A percentile compares a stretch with the other conserved stretches of the same genome.
phyloP scores from a whole-genome alignment of 2,329 filamentous ascomycete genomes.

The Dothideomycetes sp. region DNA sequence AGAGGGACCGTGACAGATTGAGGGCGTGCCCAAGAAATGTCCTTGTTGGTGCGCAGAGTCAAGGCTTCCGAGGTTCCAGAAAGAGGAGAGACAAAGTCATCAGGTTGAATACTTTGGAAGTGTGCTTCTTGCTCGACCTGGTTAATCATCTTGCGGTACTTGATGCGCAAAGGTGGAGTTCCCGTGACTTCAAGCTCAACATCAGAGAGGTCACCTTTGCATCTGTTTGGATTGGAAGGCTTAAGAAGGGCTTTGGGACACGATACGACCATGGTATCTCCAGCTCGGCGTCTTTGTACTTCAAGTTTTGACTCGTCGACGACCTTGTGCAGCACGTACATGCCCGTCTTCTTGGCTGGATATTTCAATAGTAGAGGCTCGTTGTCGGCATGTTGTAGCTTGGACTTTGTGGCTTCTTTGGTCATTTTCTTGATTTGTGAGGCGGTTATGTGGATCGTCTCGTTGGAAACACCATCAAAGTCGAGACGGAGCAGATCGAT shows the following conservation, averaged over 20 bases:
- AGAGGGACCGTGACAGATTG: slow-evolving; percentile 69
- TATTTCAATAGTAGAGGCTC: slow-evolving; percentile 48
- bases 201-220: slow-evolving; percentile 79
- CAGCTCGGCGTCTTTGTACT: slow-evolving; percentile 42
- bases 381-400: slow-evolving; percentile 42
- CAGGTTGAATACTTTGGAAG: slow-evolving; percentile 87
- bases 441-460: slow-evolving; percentile 64
- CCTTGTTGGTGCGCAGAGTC: slow-evolving; percentile 47
- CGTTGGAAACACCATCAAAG: slow-evolving; percentile 67
- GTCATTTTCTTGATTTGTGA: slow-evolving; percentile 67
- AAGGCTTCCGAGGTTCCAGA: slow-evolving; percentile 49
- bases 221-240: slow-evolving; percentile 56
- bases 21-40: slow-evolving; percentile 70
- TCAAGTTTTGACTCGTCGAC: slow-evolving; percentile 91
- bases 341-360: slow-evolving; percentile 70
- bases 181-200: slow-evolving; percentile 74
- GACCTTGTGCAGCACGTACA: slow-evolving; percentile 77
- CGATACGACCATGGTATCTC: slow-evolving; percentile 74
- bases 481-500: slow-evolving; percentile 86
- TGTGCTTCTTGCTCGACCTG: slow-evolving; percentile 73
- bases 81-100: slow-evolving; percentile 70
- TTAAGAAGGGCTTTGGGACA: slow-evolving; percentile 74
- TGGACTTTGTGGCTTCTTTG: slow-evolving; percentile 48
- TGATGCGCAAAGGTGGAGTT: slow-evolving; percentile 82
- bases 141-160: slow-evolving; percentile 83